Evolutionary conservation across 2,329 filamentous ascomycete genomes (phyloP), one percentile per base, ranked within the genome.

Genomic region (Tolypocladium tropicale): DNA sequence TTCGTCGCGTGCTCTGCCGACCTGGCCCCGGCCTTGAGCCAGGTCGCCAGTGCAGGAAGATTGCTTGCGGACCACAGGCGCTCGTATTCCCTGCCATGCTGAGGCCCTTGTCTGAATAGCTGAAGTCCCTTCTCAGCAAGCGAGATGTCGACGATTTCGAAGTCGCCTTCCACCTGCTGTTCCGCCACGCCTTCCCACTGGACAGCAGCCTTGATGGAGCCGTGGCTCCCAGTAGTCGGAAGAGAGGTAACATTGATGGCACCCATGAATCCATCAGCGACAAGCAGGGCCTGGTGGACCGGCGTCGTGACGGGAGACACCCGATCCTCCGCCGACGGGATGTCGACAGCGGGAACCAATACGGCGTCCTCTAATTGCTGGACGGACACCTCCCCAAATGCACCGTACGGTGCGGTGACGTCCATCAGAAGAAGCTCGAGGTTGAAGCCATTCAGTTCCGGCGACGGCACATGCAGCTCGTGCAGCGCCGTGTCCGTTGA

Each of bases 201-300:
- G 9, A 89, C 77, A 4, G 82, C 85, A 53, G 73, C 79, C 63
- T 69, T 76, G 63, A 80, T 80, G 58, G 71, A 73, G 55, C 71
- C 71, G 58, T 65, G 60, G 62, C 67, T 68, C 57, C 72, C 67
- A 1, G 72, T 52, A 37, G 74, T 58, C 21, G 76, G 71, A 51
- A 80, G 65, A 10, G 74, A 65, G 6, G 79, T 68, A 7, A 82
- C 62, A 2, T 79, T 75, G 6, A 85, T 76, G 1, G 87, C 82
- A 9, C 88, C 90, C 54, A 81, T 74, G 2, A 95, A 72, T 0
- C 90, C 91, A 52, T 89, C 80, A 0, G 84, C 85, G 10, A 95
- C 80, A 11, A 96, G 64, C 18, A 96, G 72, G 1, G 86, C 83
- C 66, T 86, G 89, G 67, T 97, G 93, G 1, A 96, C 90, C 0